Conservation (phyloP, 2,329 filamentous ascomycete genomes). For the Fusarium sp. region DNA sequence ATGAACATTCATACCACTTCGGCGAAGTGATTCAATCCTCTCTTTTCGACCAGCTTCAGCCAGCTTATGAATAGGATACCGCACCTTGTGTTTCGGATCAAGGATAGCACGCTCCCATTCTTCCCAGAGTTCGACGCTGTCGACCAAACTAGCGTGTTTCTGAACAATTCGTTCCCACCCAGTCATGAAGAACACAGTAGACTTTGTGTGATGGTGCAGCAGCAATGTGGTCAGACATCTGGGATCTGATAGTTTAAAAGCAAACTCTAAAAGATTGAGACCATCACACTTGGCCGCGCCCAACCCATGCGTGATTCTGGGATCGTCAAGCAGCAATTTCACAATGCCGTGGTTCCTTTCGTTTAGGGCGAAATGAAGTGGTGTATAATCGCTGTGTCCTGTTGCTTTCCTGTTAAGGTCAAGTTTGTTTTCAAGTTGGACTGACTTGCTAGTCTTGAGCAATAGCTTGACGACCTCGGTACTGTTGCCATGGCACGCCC, state of each 20-base stretch:
- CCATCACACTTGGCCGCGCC: not conserved
- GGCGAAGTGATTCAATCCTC: not conserved
- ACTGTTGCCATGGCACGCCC: not conserved
- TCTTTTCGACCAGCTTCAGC: not conserved
- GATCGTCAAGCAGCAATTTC: not conserved
- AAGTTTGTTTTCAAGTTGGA: not conserved
- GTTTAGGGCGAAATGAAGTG: not conserved
- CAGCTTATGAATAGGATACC: not conserved
- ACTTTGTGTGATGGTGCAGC: not conserved
- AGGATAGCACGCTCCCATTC: not conserved
- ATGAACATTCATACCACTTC: not conserved
- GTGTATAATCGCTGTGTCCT: fast-evolving
- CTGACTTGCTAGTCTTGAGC: not conserved
- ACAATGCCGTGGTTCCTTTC: not conserved
- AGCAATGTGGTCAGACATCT: not conserved
- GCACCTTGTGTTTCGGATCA: not conserved
- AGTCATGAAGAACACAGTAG: not conserved
- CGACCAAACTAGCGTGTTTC: not conserved
- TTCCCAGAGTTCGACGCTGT: not conserved
- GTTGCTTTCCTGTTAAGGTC: not conserved
- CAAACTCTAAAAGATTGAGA: not conserved
- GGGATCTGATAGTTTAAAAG: not conserved
- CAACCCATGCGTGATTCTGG: not conserved
- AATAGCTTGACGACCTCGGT: not conserved
- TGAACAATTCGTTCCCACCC: not conserved